A percentile compares a stretch with the other conserved stretches of the same genome.
These are phyloP conservation scores for Globisporangium ultimum DNA, from an alignment of 352 stramenopile genomes.

Conservation along the genomic window DNA sequence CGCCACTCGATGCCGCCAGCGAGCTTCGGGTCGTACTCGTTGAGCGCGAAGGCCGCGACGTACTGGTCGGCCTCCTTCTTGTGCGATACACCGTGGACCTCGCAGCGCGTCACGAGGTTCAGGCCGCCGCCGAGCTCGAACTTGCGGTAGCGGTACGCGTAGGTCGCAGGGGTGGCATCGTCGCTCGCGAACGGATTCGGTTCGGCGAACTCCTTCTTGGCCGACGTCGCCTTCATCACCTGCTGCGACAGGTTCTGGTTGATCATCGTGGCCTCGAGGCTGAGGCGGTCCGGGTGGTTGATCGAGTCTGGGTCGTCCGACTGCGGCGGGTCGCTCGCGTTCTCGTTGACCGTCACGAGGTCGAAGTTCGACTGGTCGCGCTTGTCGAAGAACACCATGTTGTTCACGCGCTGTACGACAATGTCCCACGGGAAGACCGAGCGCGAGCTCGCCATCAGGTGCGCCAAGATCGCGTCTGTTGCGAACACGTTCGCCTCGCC, in stretches of 20 bases:
- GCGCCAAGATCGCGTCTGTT: constrained; percentile 95
- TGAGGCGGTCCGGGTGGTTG: constrained; percentile 95
- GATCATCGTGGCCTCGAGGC: constrained; percentile 97
- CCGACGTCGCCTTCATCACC: constrained; percentile 77
- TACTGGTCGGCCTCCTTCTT: constrained; percentile 90
- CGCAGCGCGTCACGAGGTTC: constrained; percentile 91
- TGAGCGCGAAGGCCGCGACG: constrained; percentile 95
- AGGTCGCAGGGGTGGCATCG: constrained; percentile 89
- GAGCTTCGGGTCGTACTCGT: constrained; percentile 96
- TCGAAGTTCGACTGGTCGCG: constrained; percentile 93
- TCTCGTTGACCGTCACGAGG: constrained; percentile 95
- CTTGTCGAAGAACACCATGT: constrained; percentile 98
- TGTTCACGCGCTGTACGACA: constrained; percentile 90
- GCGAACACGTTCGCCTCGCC: constrained; percentile 93
- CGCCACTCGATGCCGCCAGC: constrained; percentile 88
- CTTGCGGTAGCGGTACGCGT: constrained; percentile 97
- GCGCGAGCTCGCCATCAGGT: constrained; percentile 95
- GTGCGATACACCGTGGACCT: constrained; percentile 91
- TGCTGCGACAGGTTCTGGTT: constrained; percentile 99
- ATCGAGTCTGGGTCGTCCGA: constrained; percentile 88
- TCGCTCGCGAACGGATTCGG: constrained; percentile 96
- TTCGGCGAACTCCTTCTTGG: constrained; percentile 61
- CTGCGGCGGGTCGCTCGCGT: constrained; percentile 87
- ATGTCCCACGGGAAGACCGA: constrained; percentile 98
- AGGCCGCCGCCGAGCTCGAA: constrained; percentile 91